phyloP scores from a whole-genome alignment of 2,329 filamentous ascomycete species.

The Colletotrichum sp. region DNA sequence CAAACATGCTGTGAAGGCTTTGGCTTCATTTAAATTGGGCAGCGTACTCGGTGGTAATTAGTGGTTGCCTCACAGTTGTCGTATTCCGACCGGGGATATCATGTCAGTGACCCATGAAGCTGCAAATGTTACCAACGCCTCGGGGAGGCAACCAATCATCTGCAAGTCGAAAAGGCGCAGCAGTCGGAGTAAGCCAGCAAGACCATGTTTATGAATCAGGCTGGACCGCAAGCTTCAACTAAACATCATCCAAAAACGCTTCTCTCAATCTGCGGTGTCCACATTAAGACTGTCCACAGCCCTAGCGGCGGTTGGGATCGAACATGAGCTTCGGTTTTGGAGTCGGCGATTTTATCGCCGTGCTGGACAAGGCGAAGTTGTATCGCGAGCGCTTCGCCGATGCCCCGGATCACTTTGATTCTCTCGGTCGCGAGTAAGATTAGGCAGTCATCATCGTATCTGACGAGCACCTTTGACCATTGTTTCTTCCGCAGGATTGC shows the following conservation, averaged over 20 bases:
- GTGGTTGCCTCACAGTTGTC: not conserved
- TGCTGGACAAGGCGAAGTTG: not conserved
- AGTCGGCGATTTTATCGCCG: not conserved
- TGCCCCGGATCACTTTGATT: not conserved
- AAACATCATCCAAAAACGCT: not conserved
- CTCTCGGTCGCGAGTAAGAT: not conserved
- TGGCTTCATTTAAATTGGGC: not conserved
- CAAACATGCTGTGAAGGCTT: not conserved
- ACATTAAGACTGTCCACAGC: not conserved
- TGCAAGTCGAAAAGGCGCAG: not conserved
- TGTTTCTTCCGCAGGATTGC: not conserved
- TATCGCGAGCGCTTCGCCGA: not conserved
- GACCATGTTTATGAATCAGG: not conserved
- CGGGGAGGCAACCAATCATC: not conserved
- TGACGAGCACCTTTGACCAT: too few species aligned
- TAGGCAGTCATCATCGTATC: rapidly evolving
- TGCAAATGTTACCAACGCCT: rapidly evolving
- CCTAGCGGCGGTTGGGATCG: not conserved
- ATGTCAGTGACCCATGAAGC: not conserved
- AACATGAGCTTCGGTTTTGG: not conserved
- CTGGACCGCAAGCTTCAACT: not conserved
- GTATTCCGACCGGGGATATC: rapidly evolving
- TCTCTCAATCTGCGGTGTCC: not conserved
- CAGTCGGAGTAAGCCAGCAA: not conserved
- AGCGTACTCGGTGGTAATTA: rapidly evolving